Conservation (phyloP, 2,329 filamentous ascomycete genomes). For the Aspergillus felis region DNA sequence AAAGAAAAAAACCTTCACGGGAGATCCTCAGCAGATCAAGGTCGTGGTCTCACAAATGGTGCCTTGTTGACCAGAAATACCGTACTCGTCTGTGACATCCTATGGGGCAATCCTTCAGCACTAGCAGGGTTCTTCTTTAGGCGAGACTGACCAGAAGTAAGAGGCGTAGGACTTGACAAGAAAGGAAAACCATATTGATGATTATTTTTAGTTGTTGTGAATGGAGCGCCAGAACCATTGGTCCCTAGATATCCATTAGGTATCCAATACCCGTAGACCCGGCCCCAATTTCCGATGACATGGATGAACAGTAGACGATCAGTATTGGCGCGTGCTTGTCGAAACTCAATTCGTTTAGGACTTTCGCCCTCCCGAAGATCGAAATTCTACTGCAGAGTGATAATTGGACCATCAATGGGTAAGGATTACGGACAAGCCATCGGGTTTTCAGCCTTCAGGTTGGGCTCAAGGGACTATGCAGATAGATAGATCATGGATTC, state of each 20-base stretch:
- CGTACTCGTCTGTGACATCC: background rate
- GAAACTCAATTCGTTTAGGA: slow-evolving; percentile 28
- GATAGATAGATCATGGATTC: background rate
- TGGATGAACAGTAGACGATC: slow-evolving; percentile 28
- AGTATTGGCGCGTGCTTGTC: slow-evolving; percentile 29
- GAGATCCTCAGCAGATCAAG: slow-evolving; percentile 36
- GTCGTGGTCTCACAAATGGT: background rate
- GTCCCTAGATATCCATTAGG: background rate
- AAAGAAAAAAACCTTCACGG: slow-evolving; percentile 27
- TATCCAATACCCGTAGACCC: background rate
- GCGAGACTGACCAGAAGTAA: background rate
- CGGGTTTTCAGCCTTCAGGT: background rate
- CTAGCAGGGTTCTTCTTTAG: background rate
- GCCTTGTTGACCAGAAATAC: background rate
- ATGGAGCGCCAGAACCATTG: background rate
- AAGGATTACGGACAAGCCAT: background rate
- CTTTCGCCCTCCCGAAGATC: background rate
- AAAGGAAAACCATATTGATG: background rate
- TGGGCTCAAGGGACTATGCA: background rate
- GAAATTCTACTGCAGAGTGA: background rate
- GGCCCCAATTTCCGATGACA: slow-evolving; percentile 20
- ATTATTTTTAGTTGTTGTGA: background rate
- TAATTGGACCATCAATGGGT: background rate
- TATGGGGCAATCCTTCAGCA: background rate
- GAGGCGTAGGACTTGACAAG: background rate